Evolutionary conservation across 345 rosid species (phyloP), one percentile per base, ranked within the genome.

Genomic region (Salix exigua): DNA sequence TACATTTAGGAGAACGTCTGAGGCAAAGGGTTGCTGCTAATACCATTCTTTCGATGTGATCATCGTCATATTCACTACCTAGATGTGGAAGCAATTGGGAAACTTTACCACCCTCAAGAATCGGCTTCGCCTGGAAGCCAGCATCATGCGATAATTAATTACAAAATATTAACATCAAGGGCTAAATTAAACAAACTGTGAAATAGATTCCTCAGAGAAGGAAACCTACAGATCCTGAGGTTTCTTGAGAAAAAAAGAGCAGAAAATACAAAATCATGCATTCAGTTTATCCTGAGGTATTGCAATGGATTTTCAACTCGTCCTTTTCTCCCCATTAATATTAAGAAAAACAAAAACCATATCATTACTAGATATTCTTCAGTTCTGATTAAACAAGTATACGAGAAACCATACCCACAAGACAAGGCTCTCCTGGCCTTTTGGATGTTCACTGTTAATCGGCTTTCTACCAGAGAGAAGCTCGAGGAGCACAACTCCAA

Each of bases 401-500:
- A 35, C 6, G 4, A 30, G 8, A 35, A 7, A 44, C 46, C 97
- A 87, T 87, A 96, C 99, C 99, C 99, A 96, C 89, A 96, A 81
- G 74, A 92, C 89, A 70, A 96, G 98, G 86, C 98, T 96, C 85
- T 89, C 94, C 77, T 83, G 90, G 75, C 90, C 96, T 82, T 91
- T 90, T 2, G 89, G 86, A 68, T 73, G 83, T 78, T 89, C 88
- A 44, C 80, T 78, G 73, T 82, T 81, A 70, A 96, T 93, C 25
- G 99, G 94, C 89, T 83, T 90, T 89, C 92, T 92, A 28, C 99
- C 95, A 6, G 96, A 88, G 30, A 96, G 87, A 72, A 96, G 97
- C 88, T 96, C 99, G 50, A 96, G 94, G 60, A 93, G 87, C 77
- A 96, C 96, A 73, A 96, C 94, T 66, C 99, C 99, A 82, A 88